A percentile compares a stretch with the other conserved stretches of the same genome.
These are phyloP conservation scores for Oryza meridionalis DNA, from an alignment of 176 grass and related monocot genomes.

Conservation along the genomic window DNA sequence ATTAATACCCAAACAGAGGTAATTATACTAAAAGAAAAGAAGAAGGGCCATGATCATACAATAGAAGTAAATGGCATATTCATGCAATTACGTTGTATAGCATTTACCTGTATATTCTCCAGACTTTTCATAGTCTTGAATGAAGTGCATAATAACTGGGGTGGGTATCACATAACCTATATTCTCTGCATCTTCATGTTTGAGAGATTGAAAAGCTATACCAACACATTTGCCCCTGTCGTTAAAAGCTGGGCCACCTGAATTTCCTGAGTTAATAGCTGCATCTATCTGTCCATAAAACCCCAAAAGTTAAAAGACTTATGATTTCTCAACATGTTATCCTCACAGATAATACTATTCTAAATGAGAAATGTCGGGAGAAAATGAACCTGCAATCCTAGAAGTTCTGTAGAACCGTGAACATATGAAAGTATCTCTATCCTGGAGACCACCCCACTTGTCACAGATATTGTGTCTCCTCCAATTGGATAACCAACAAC, in stretches of 20 bases:
- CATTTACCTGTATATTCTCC: slow-evolving; percentile 90
- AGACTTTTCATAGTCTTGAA: slow-evolving; percentile 88
- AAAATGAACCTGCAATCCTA: slow-evolving; percentile 76
- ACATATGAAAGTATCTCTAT: slow-evolving; percentile 98
- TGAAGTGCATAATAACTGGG: slow-evolving; percentile 94
- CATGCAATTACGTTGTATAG: slow-evolving; percentile 20
- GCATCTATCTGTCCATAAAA: slow-evolving; percentile 83
- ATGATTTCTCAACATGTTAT: background rate
- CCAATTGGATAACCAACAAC: slow-evolving; percentile 99
- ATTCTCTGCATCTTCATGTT: slow-evolving; percentile 98
- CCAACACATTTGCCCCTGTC: slow-evolving; percentile 92
- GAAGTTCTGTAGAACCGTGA: slow-evolving; percentile 95
- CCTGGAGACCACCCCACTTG: slow-evolving; percentile 96
- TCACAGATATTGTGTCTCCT: slow-evolving; percentile 98
- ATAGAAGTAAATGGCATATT: background rate
- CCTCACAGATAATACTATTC: background rate
- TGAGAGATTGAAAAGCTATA: slow-evolving; percentile 98
- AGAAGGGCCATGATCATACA: slow-evolving; percentile 11
- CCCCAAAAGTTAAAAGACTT: background rate
- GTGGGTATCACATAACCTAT: slow-evolving; percentile 99
- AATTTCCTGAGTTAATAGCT: slow-evolving; percentile 98
- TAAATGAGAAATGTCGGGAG: slow-evolving; percentile 10
- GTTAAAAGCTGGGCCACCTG: slow-evolving; percentile 92
- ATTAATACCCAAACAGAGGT: slow-evolving; percentile 14
- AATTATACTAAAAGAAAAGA: background rate